Evolutionary conservation across 2,329 filamentous ascomycete genomes (phyloP), one percentile per base, ranked within the genome.

Genomic region (Chrysoporthe austroafricana): DNA sequence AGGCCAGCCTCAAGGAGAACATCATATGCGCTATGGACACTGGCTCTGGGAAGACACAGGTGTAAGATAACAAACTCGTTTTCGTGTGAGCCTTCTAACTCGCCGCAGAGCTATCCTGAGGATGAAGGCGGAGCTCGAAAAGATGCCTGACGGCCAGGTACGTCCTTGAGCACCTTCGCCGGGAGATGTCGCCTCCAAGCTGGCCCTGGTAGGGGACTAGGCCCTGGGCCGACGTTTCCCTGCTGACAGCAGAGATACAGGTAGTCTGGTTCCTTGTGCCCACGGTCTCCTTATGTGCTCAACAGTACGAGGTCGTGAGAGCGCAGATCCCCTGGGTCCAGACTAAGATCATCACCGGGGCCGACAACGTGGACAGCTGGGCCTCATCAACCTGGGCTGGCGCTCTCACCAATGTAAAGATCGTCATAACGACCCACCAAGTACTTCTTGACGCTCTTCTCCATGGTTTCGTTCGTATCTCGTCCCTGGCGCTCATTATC

Each of bases 11-110:
- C 73, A 83, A 85, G 69, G 80, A 84, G 59, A 94, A 94, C 75
- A 86, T 90, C 43, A 92, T 94, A 71, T 87, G 93, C 64, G 87
- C 87, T 36, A 94, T 94, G 91, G 91, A 92, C 70, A 94, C 91
- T 0, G 91, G 91, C 1, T 92, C 87, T 71, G 91, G 91, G 2
- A 94, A 94, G 76, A 94, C 91, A 3, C 88, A 91, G 71, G 86
- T 94, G 90, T 92, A 84, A 78, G 85, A 78, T 18, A 13, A 54
- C 48, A 16, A 36, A 16, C 32, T 11, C 16, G 50, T 63, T 21
- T 44, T 21, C 18, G 7, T 43, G 32, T 64, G 43, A 42, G 43
- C 48, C 21, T 34, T 13, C 52, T 63, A 3, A 34, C 52, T 6
- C 9, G 4, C 18, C 61, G 0, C 65, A 92, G 89, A 64, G 90